Percentiles rank a stretch among this genome's conserved stretches.
phyloP scores from a whole-genome alignment of 2,329 filamentous ascomycete species.

The Cucurbitaria berberidis region DNA sequence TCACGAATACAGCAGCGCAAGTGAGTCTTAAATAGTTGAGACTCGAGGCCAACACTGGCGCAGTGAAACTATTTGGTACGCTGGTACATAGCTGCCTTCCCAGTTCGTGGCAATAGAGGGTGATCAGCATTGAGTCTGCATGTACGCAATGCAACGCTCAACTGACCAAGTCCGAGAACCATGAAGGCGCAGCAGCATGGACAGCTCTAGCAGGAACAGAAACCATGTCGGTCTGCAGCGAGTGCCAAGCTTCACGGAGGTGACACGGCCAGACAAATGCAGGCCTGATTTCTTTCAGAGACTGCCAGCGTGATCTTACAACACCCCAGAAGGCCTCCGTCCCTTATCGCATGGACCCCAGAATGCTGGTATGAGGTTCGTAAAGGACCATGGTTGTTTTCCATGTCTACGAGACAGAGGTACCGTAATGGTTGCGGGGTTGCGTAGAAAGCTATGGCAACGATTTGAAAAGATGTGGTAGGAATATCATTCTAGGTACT shows the following conservation, averaged over 20 bases:
- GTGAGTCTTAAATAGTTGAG: slow-evolving; percentile 2
- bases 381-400: background rate
- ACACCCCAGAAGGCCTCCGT: background rate
- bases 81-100: background rate
- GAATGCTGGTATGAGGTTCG: background rate
- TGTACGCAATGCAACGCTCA: slow-evolving; percentile 4
- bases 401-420: background rate
- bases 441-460: background rate
- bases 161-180: slow-evolving; percentile 1
- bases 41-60: background rate
- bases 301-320: background rate
- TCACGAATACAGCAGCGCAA: background rate
- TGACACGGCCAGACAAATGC: background rate
- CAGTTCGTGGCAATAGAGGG: background rate
- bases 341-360: background rate
- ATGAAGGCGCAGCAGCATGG: background rate
- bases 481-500: background rate
- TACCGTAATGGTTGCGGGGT: background rate
- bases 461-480: background rate
- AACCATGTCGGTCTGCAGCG: background rate
- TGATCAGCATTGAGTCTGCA: slow-evolving; percentile 1
- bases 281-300: background rate
- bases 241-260: background rate
- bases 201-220: background rate
- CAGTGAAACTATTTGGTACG: background rate